Evolutionary conservation across 1,139 yeast genomes (phyloP).

Genomic region (Sporopachydermia cereana): DNA sequence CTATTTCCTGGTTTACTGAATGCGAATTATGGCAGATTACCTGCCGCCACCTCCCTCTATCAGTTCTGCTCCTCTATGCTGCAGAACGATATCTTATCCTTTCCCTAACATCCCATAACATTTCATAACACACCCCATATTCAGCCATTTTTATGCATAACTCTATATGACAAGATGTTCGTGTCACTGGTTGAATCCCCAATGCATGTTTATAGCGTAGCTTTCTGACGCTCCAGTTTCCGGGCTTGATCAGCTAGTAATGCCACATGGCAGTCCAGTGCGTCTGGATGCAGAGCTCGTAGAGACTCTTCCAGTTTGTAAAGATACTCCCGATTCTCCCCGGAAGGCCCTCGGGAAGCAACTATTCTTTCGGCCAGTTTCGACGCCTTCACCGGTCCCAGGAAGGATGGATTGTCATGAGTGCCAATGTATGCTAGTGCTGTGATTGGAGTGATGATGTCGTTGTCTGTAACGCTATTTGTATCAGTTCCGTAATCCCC

Average conservation of each 20-base stretch:
- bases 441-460: conserved; percentile 21
- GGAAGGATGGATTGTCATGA: conserved; percentile 64
- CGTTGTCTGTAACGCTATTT: conserved; percentile 15
- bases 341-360: conserved; percentile 63
- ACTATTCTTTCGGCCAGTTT: conserved; percentile 52
- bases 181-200: too few relatives aligned
- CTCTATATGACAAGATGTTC: too few relatives aligned
- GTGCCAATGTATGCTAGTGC: conserved; percentile 76
- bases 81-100: too few relatives aligned
- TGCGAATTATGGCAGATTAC: too few relatives aligned
- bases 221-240: conserved; percentile 8
- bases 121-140: too few relatives aligned
- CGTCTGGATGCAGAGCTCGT: conserved; percentile 31
- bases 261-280: conserved; percentile 25
- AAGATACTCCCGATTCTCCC: conserved; percentile 65
- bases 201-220: too few relatives aligned
- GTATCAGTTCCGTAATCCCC: conserved; percentile 19
- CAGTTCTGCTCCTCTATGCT: too few relatives aligned
- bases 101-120: too few relatives aligned
- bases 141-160: too few relatives aligned
- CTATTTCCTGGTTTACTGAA: too few relatives aligned
- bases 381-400: conserved; percentile 60
- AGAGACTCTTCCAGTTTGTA: conserved; percentile 42
- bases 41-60: too few relatives aligned
- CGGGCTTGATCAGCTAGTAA: conserved; percentile 20